A percentile compares a stretch with the other conserved stretches of the same genome.
Conservation (phyloP, 139 green algal species). For the Picochlorum sp. region DNA sequence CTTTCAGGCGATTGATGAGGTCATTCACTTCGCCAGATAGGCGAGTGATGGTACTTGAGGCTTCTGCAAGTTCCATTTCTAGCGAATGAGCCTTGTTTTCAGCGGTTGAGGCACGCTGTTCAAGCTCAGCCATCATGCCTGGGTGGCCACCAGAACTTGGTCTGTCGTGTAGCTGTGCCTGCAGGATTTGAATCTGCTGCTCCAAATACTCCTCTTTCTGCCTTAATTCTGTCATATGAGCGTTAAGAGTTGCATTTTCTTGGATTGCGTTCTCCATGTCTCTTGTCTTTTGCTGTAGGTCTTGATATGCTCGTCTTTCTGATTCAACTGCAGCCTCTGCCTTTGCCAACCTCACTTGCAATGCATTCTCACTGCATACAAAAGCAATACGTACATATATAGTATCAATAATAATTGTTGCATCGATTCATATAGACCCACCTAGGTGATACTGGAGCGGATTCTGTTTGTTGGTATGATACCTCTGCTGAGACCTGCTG, state of each 20-base stretch:
- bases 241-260: not conserved
- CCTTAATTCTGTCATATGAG: not conserved
- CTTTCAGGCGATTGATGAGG: constrained; percentile 3
- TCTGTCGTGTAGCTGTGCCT: too few species aligned
- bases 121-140: not conserved
- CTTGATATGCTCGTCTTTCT: constrained; percentile 29
- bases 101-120: not conserved
- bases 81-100: not conserved
- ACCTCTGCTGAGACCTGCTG: too few species aligned
- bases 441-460: too few species aligned
- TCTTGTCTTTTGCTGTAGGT: constrained; percentile 27
- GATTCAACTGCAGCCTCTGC: constrained; percentile 41
- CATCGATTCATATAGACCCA: too few species aligned
- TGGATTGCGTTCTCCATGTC: constrained; percentile 11
- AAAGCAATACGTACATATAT: not conserved
- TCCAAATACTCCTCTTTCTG: not conserved
- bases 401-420: not conserved
- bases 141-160: too few species aligned
- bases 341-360: constrained; percentile 24
- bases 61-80: not conserved
- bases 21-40: constrained; percentile 4
- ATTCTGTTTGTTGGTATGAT: too few species aligned
- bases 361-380: not conserved
- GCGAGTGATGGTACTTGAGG: not conserved
- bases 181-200: too few species aligned